Percentiles rank a stretch among this genome's conserved stretches.
phyloP scores from a whole-genome alignment of 345 rosid genomes.

The Sonneratia alba region DNA sequence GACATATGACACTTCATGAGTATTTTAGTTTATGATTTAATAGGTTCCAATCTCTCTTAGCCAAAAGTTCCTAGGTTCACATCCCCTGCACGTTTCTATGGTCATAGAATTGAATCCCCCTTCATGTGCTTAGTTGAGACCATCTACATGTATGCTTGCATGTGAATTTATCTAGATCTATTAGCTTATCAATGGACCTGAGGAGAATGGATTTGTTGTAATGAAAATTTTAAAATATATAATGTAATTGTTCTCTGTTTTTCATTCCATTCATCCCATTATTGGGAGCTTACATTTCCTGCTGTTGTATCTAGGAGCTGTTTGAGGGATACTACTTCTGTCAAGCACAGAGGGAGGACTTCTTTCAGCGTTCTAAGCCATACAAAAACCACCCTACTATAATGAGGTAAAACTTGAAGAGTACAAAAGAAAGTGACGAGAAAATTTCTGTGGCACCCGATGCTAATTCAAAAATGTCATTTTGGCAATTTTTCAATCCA shows the following conservation, averaged over 20 bases:
- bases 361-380: slow-evolving; percentile 68
- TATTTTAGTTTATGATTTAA: no score
- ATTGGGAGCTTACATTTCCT: slow-evolving; percentile 6
- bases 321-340: slow-evolving; percentile 97
- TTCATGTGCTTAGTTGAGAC: no score
- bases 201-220: no score
- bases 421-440: neutral
- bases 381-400: slow-evolving; percentile 74
- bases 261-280: neutral
- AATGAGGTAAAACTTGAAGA: slow-evolving; percentile 37
- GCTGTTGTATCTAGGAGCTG: slow-evolving; percentile 49
- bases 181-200: no score
- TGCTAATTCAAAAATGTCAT: neutral
- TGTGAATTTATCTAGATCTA: no score
- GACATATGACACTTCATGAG: neutral
- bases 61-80: no score
- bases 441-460: neutral
- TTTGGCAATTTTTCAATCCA: neutral
- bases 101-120: no score
- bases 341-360: slow-evolving; percentile 94
- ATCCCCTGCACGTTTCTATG: no score
- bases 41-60: no score
- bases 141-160: no score
- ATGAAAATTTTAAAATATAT: no score
- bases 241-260: neutral